These are phyloP conservation scores for Datura wrightii DNA, from an alignment of 257 asterid genomes.

Conservation along the genomic window DNA sequence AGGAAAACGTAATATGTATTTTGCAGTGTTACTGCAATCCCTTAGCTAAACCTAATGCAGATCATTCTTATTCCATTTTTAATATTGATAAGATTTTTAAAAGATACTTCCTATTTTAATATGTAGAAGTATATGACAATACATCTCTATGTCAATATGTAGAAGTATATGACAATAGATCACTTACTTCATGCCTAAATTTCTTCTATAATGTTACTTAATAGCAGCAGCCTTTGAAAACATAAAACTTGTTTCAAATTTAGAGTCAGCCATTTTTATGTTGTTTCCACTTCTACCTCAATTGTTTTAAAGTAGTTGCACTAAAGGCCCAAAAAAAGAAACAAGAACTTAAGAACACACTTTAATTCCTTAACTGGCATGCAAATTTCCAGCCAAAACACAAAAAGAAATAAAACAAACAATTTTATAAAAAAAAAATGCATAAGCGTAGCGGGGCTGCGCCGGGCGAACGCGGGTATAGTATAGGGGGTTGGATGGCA, in stretches of 20 bases:
- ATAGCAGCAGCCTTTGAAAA: neutral
- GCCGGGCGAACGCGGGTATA: neutral
- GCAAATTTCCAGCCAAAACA: neutral
- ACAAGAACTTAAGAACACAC: neutral
- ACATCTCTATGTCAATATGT: too few relatives aligned
- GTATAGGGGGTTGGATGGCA: neutral
- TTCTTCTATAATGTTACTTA: neutral
- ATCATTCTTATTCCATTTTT: conserved; percentile 8
- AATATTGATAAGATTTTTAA: neutral
- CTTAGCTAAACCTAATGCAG: neutral
- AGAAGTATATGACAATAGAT: neutral
- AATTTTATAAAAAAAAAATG: neutral
- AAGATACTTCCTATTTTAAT: neutral
- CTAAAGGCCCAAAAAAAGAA: neutral
- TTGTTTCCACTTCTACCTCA: too few relatives aligned
- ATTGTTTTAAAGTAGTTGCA: too few relatives aligned
- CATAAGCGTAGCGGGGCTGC: neutral
- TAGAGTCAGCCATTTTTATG: too few relatives aligned
- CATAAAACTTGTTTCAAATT: neutral
- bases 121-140: neutral
- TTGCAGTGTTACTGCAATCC: neutral
- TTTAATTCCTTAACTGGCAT: neutral
- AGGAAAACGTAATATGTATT: neutral
- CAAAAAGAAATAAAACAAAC: neutral
- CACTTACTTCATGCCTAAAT: neutral